Conservation (phyloP, 345 rosid species). For the Acer campestre region DNA sequence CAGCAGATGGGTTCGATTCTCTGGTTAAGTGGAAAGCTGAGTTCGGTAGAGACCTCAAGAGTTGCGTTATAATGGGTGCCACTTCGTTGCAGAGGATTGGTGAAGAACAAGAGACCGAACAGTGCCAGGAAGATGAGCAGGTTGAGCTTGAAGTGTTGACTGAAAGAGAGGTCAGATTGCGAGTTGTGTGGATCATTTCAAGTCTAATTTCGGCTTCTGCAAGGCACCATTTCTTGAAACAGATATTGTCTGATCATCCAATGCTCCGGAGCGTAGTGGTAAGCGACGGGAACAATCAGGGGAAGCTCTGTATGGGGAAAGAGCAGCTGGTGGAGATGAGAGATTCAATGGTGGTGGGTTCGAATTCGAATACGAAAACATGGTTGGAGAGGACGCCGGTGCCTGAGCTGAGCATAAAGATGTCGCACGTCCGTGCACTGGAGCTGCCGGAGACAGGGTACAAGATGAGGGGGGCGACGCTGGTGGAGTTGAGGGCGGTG, state of each 20-base stretch:
- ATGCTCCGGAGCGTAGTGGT: conserved; percentile 27
- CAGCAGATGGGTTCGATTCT: conserved; percentile 15
- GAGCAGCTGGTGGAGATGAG: conserved; percentile 38
- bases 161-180: conserved; percentile 31
- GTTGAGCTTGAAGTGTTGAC: conserved; percentile 2
- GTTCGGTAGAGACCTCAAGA: conserved; percentile 35
- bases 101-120: not conserved
- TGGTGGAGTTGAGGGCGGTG: conserved; percentile 35
- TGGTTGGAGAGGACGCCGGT: conserved; percentile 31
- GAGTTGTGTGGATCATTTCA: conserved; percentile 40
- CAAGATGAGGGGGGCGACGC: conserved; percentile 49
- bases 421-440: conserved; percentile 39
- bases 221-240: conserved; percentile 35
- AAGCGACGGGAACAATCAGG: conserved; percentile 37
- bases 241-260: conserved; percentile 26
- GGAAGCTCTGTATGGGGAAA: conserved; percentile 28
- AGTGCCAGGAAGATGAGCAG: not conserved
- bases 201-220: conserved; percentile 40
- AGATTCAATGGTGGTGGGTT: not conserved
- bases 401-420: conserved; percentile 43
- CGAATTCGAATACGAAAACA: not conserved
- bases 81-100: conserved; percentile 20
- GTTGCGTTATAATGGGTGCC: conserved; percentile 47
- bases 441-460: conserved; percentile 42
- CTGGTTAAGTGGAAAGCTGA: conserved; percentile 51